Base-by-base conservation (phyloP, 2,329 filamentous ascomycete genomes). In the Neofusicoccum ribis region DNA sequence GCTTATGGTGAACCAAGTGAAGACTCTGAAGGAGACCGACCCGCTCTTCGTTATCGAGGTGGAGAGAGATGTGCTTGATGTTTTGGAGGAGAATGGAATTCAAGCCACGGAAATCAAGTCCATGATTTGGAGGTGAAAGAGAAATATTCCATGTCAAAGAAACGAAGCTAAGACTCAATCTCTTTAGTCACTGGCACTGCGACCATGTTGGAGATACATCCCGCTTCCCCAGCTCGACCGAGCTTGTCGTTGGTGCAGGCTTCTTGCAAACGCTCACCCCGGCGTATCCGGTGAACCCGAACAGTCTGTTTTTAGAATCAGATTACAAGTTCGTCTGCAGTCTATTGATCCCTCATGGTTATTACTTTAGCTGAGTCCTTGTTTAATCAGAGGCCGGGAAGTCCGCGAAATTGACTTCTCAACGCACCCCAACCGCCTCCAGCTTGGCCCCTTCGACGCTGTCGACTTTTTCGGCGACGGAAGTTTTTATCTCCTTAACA, bases 401-500 rank as follows among this genome's bases (percentile, higher is more conserved):
- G 56, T 75, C 11, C 69, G 69, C 15, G 73, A 74, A 51, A 67
- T 74, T 37, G 50, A 52, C 1, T 84, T 84, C 69, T 69, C 76
- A 37, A 9, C 41, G 1, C 56, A 60, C 43, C 41, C 41, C 5
- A 34, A 44, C n/a, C 39, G 37, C 43, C 43, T 60, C n/a, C 23
- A 37, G 11, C 80, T 84, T 20, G 82, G 81, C 1, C 70, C 77
- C 8, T 84, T 83, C 69, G 69, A 75, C 34, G 83, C 83, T 2
- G 73, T 77, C 27, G 85, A 88, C 70, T 86, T 81, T 69, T 87
- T 86, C 64, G 80, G 80, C 3, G 85, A 88, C 69, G 85, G 84
- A 0, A 81, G 77, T 31, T 85, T 88, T 68, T 86, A 86, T 69
- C 76, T 87, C 2, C 76, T 87, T 41, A 76, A 84, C 67, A 79